Evolutionary conservation across 805 yeast species (phyloP).

Genomic region (Ogataea methanolica): DNA sequence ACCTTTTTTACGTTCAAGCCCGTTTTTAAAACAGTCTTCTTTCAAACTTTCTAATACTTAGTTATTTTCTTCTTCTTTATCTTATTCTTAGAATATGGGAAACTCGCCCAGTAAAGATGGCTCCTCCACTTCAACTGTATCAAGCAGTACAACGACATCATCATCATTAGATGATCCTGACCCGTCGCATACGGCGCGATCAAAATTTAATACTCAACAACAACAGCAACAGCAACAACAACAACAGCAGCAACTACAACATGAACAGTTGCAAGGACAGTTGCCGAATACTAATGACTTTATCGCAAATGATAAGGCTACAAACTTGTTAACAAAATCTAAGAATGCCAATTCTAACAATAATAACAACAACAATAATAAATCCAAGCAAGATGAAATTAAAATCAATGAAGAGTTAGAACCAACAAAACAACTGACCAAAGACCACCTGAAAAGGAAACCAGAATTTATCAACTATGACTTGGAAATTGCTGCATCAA

Average conservation of each 20-base stretch:
- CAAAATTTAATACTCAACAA: constrained; percentile 9
- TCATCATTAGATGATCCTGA: constrained; percentile 29
- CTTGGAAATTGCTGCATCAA: constrained; percentile 41
- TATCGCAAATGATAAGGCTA: too few species aligned
- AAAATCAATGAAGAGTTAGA: too few species aligned
- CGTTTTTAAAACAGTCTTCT: not conserved
- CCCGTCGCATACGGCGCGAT: constrained; percentile 30
- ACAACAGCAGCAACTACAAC: not conserved
- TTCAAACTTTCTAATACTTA: not conserved
- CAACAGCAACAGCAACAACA: constrained; percentile 9
- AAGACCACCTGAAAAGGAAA: not conserved
- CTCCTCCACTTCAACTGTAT: constrained; percentile 30
- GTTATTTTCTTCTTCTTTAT: not conserved
- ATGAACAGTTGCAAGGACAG: not conserved
- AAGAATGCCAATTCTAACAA: not conserved
- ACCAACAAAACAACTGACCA: not conserved
- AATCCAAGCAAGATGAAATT: not conserved
- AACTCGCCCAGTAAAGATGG: constrained; percentile 38
- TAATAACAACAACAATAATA: constrained; percentile 6
- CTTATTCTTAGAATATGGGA: constrained; percentile 23
- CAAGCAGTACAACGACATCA: constrained; percentile 17
- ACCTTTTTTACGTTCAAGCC: too few species aligned
- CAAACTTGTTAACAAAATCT: too few species aligned
- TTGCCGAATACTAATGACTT: not conserved
- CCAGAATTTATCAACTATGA: constrained; percentile 19